Percentiles rank a stretch among this genome's conserved stretches.
Evolutionary conservation across 2,329 filamentous ascomycete genomes (phyloP).

Genomic region (Ophiostoma sp.): DNA sequence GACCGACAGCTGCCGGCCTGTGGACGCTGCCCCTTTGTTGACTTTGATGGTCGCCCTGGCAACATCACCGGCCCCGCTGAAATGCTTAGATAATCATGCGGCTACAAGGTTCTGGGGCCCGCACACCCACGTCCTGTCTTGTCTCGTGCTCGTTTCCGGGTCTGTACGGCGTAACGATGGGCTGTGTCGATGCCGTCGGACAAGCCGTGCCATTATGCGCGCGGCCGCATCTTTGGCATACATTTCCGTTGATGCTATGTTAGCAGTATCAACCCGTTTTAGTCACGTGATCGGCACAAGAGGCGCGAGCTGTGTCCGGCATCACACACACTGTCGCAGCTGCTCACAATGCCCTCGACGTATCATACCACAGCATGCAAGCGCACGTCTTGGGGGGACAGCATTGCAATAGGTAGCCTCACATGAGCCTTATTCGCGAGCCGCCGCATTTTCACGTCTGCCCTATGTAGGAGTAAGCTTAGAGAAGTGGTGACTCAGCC

Average conservation of each 20-base stretch:
- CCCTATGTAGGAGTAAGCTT: not conserved
- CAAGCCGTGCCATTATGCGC: not conserved
- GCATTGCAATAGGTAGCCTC: not conserved
- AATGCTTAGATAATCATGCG: not conserved
- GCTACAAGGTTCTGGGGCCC: not conserved
- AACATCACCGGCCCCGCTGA: not conserved
- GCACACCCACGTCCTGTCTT: not conserved
- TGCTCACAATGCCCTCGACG: too few species aligned
- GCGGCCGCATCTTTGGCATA: not conserved
- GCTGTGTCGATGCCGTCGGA: too few species aligned
- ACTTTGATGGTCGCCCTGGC: not conserved
- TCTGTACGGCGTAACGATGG: not conserved
- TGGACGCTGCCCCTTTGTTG: conserved; percentile 9
- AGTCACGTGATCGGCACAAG: not conserved
- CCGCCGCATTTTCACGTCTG: not conserved
- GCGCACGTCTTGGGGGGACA: too few species aligned
- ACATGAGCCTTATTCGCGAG: not conserved
- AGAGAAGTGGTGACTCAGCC: not conserved
- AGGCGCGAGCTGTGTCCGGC: too few species aligned
- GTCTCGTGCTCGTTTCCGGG: conserved; percentile 3
- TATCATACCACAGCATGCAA: too few species aligned
- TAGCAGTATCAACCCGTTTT: too few species aligned
- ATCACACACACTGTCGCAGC: too few species aligned
- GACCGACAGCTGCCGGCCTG: not conserved
- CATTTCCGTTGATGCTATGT: not conserved